Evolutionary conservation across 257 asterid genomes (phyloP).

Genomic region (Solanum ossicruentum): DNA sequence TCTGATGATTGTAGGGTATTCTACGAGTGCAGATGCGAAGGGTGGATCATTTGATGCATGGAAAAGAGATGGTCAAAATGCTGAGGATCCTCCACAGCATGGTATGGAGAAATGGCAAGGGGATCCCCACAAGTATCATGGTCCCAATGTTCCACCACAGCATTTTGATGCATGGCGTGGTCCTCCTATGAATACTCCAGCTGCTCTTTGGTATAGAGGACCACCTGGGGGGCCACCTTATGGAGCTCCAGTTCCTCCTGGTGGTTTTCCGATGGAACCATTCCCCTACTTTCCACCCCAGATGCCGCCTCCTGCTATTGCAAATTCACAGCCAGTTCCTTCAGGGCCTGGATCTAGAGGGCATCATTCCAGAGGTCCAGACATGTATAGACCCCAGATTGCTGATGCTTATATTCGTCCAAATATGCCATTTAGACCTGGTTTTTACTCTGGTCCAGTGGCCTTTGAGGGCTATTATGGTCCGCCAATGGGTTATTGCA

Average conservation of each 20-base stretch:
- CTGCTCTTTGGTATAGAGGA: constrained; percentile 80
- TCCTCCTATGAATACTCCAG: constrained; percentile 60
- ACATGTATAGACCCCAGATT: constrained; percentile 61
- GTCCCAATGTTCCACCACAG: constrained; percentile 49
- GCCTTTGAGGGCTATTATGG: constrained; percentile 79
- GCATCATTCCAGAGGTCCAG: constrained; percentile 71
- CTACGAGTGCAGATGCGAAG: constrained; percentile 38
- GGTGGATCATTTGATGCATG: constrained; percentile 35
- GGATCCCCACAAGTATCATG: constrained; percentile 52
- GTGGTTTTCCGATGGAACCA: constrained; percentile 78
- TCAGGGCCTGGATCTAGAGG: constrained; percentile 70
- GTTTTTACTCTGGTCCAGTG: constrained; percentile 74
- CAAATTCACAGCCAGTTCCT: constrained; percentile 53
- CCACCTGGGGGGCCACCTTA: constrained; percentile 72
- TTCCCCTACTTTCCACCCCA: constrained; percentile 71
- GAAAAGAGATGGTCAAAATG: constrained; percentile 42
- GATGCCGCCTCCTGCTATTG: constrained; percentile 57
- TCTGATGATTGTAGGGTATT: not conserved
- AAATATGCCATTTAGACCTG: constrained; percentile 75
- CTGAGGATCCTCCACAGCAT: constrained; percentile 42
- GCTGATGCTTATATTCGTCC: constrained; percentile 71
- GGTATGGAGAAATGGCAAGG: constrained; percentile 67
- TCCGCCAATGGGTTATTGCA: constrained; percentile 72
- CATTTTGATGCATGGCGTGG: constrained; percentile 83
- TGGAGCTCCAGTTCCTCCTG: constrained; percentile 58